These are phyloP conservation scores for Fusarium falciforme DNA, from an alignment of 2,329 filamentous ascomycete genomes.

Conservation along the genomic window DNA sequence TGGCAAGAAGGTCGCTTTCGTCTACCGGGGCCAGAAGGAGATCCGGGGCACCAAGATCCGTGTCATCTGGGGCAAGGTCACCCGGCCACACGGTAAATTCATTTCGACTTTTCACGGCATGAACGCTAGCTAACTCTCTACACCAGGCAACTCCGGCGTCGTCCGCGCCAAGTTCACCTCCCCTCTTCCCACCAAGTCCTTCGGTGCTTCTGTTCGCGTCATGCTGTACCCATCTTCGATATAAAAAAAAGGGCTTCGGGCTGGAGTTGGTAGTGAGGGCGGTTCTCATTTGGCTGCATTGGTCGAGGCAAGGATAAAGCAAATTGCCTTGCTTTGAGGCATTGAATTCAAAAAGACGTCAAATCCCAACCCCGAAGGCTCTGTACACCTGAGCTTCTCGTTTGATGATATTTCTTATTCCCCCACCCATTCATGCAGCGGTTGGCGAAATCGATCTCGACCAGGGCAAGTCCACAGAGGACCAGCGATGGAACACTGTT, in stretches of 20 bases:
- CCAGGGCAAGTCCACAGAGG: constrained; percentile 37
- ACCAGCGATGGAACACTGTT: constrained; percentile 42
- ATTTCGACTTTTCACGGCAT: background rate
- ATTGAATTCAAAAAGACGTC: constrained; percentile 65
- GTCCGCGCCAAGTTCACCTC: constrained; percentile 97
- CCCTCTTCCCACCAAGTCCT: constrained; percentile 96
- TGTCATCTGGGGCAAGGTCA: constrained; percentile 99
- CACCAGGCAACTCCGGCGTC: constrained; percentile 91
- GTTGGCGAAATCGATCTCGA: constrained; percentile 41
- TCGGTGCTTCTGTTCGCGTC: constrained; percentile 94
- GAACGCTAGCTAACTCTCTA: constrained; percentile 25
- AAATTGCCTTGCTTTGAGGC: constrained; percentile 65
- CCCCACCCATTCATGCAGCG: constrained; percentile 30
- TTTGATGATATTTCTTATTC: constrained; percentile 35
- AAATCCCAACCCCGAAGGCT: constrained; percentile 50
- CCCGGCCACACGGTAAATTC: constrained; percentile 86
- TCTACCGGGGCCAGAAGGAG: constrained; percentile 96
- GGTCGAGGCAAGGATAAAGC: constrained; percentile 68
- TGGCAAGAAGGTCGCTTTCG: constrained; percentile 98
- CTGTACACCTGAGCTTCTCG: constrained; percentile 39
- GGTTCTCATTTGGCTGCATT: constrained; percentile 72
- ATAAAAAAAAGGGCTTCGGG: constrained; percentile 77
- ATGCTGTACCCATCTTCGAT: constrained; percentile 99
- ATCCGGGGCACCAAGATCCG: constrained; percentile 98
- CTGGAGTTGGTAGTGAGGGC: constrained; percentile 72